Conservation (phyloP, 192 early-diverging fungal genomes). For the Rhizophagus clarus region DNA sequence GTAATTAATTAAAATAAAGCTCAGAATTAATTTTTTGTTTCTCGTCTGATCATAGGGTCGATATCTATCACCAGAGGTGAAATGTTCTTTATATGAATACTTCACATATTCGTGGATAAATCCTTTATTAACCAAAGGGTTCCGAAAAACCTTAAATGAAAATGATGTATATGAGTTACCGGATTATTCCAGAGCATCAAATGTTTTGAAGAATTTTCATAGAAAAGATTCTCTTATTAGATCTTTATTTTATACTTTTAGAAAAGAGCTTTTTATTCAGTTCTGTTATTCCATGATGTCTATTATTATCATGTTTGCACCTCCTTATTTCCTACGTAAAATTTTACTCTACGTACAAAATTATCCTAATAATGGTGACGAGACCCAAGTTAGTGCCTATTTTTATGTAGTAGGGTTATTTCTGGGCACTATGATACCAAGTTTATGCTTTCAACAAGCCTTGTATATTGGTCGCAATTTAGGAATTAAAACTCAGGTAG, state of each 20-base stretch:
- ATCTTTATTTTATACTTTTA: constrained; percentile 42
- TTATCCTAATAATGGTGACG: constrained; percentile 31
- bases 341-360: constrained; percentile 60
- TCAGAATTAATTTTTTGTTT: not conserved
- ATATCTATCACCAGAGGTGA: constrained; percentile 15
- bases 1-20: not conserved
- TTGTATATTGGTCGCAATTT: constrained; percentile 69
- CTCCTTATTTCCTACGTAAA: constrained; percentile 60
- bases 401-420: constrained; percentile 64
- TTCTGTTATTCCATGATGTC: constrained; percentile 36
- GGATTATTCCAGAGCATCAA: constrained; percentile 31
- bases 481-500: constrained; percentile 56
- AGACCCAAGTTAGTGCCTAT: constrained; percentile 46
- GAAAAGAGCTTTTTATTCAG: constrained; percentile 49
- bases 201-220: constrained; percentile 41
- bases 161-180: constrained; percentile 23
- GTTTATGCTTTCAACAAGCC: constrained; percentile 50
- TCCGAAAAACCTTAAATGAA: constrained; percentile 13
- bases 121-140: constrained; percentile 34
- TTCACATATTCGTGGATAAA: constrained; percentile 40
- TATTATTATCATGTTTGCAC: constrained; percentile 43
- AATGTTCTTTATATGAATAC: constrained; percentile 36
- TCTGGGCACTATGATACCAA: constrained; percentile 46
- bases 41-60: not conserved
- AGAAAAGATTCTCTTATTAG: constrained; percentile 37